phyloP scores from a whole-genome alignment of 1,139 yeast species.

The Kodamaea ohmeri region DNA sequence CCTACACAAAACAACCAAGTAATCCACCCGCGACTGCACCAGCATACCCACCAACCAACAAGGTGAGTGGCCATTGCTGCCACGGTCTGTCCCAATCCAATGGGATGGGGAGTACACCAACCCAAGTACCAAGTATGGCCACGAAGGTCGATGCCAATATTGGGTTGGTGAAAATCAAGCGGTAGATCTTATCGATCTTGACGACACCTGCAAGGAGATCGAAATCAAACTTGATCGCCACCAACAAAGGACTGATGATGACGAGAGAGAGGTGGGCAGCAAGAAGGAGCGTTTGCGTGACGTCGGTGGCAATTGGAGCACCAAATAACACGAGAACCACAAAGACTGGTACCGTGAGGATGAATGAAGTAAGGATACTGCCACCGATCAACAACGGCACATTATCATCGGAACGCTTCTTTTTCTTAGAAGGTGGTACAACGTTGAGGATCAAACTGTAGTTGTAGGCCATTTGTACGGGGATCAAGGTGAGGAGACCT shows the following conservation, averaged over 20 bases:
- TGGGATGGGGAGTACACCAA: constrained; percentile 92
- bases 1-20: constrained; percentile 3
- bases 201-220: constrained; percentile 26
- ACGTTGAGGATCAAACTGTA: constrained; percentile 20
- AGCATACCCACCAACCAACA: constrained; percentile 72
- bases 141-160: constrained; percentile 44
- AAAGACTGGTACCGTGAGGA: constrained; percentile 53
- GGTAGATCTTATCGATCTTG: constrained; percentile 22
- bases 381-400: constrained; percentile 32
- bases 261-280: constrained; percentile 65
- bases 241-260: constrained; percentile 61
- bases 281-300: constrained; percentile 59
- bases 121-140: constrained; percentile 77
- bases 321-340: constrained; percentile 68
- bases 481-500: constrained; percentile 27
- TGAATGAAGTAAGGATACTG: constrained; percentile 39
- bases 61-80: constrained; percentile 97
- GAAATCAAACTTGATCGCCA: constrained; percentile 57
- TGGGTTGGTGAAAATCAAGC: constrained; percentile 31
- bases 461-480: constrained; percentile 30
- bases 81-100: constrained; percentile 97
- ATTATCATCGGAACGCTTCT: constrained; percentile 24
- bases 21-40: constrained; percentile 51
- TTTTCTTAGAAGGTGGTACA: constrained; percentile 7
- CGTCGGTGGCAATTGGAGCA: constrained; percentile 66